Percentiles rank a stretch among this genome's conserved stretches.
phyloP scores from a whole-genome alignment of 352 stramenopile species.

The Pythium brassicae region DNA sequence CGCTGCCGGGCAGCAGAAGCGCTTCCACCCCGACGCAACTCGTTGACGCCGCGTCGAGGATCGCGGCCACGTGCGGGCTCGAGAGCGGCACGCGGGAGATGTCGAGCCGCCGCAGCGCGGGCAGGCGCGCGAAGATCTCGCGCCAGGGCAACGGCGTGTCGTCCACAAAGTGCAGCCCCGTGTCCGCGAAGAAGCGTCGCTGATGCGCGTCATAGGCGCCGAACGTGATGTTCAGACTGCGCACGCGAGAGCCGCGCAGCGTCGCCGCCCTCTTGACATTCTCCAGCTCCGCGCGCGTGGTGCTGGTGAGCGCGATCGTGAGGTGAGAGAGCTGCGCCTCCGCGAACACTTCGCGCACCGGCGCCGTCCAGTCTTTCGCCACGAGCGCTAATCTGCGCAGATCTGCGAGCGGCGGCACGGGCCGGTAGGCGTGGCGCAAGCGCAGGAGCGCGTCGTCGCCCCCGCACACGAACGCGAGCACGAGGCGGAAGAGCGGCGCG shows the following conservation, averaged over 20 bases:
- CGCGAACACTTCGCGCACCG: slow-evolving; percentile 28
- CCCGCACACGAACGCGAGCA: slow-evolving; percentile 26
- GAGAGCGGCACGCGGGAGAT: slow-evolving; percentile 48
- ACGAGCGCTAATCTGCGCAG: slow-evolving; percentile 29
- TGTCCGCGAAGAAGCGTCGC: slow-evolving; percentile 18
- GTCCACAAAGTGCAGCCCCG: slow-evolving; percentile 18
- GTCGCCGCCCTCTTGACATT: slow-evolving; percentile 10
- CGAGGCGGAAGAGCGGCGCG: slow-evolving; percentile 24
- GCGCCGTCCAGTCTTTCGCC: slow-evolving; percentile 24
- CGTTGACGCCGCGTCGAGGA: slow-evolving; percentile 32
- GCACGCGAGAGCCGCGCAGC: slow-evolving; percentile 21
- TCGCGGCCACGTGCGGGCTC: slow-evolving; percentile 24
- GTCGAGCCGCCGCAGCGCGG: slow-evolving; percentile 47
- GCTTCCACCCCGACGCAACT: slow-evolving; percentile 43
- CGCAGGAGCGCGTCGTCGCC: slow-evolving; percentile 13
- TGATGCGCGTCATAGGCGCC: slow-evolving; percentile 17
- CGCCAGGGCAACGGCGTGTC: slow-evolving; percentile 32
- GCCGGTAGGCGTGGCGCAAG: too few species aligned
- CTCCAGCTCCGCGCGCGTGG: slow-evolving; percentile 19
- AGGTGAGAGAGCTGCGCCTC: slow-evolving; percentile 19
- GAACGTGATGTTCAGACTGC: slow-evolving; percentile 26
- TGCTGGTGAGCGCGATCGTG: slow-evolving; percentile 26
- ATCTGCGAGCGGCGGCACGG: not conserved
- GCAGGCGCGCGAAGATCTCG: slow-evolving; percentile 23
- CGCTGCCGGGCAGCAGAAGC: slow-evolving; percentile 26